Percentiles rank a stretch among this genome's conserved stretches.
These are phyloP conservation scores for Xylaria sp. DNA, from an alignment of 2,329 filamentous ascomycete species.

Conservation along the genomic window DNA sequence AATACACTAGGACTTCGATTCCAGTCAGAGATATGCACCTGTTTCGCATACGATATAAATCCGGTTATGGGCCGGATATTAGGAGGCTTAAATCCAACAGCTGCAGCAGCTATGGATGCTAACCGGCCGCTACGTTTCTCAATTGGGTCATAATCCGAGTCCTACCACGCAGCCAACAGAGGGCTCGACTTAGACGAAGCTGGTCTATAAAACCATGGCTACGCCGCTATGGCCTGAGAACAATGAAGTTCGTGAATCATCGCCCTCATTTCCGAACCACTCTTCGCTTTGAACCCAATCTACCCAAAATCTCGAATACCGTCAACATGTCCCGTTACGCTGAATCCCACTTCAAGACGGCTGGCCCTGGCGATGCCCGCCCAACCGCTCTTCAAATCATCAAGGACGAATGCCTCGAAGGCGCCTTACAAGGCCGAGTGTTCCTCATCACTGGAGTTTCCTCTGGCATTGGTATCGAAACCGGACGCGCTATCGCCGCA, in stretches of 20 bases:
- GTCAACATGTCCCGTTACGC: conserved; percentile 19
- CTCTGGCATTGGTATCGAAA: conserved; percentile 12
- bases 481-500: conserved; percentile 7
- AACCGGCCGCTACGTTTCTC: background rate
- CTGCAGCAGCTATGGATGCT: too few relatives aligned
- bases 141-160: background rate
- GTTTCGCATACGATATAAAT: too few relatives aligned
- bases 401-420: conserved; percentile 39
- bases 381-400: conserved; percentile 46
- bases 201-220: background rate
- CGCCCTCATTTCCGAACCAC: too few relatives aligned
- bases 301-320: background rate
- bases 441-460: conserved; percentile 17
- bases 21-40: too few relatives aligned
- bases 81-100: too few relatives aligned
- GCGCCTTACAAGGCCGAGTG: conserved; percentile 44
- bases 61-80: too few relatives aligned
- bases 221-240: background rate
- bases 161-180: background rate
- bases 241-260: background rate
- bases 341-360: background rate
- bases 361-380: conserved; percentile 44
- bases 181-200: background rate
- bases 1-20: too few relatives aligned
- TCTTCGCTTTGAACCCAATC: background rate